Evolutionary conservation across 1,284 basidiomycete species (phyloP), one percentile per base, ranked within the genome.

Genomic region (Vanrija pseudolonga): DNA sequence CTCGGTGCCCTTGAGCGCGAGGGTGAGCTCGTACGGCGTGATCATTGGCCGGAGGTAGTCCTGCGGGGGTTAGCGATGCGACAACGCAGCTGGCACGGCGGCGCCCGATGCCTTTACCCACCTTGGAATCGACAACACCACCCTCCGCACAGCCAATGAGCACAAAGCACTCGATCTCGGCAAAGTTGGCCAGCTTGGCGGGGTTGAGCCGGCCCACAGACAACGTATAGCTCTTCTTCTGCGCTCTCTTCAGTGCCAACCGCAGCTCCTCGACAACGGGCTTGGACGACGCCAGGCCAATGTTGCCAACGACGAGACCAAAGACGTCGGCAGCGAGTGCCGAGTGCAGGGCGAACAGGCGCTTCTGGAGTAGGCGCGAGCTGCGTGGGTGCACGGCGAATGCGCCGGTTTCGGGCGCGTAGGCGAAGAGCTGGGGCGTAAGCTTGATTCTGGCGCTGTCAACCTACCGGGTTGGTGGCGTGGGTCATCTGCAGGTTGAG

Each of bases 171-270:
- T 98, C 95, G 48, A 99, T 87, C 73, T 98, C 94, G 66, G 90
- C 83, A 72, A 98, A 98, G 72, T 98, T 98, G 12, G 88, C 95
- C 32, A 99, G 80, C 69, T 98, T 98, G 17, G 93, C 85, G 0
- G 95, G 95, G 65, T 92, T 97, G 53, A 97, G 82, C 74, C 97
- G 93, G 28, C 96, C 96, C 0, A 98, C 95, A 47, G 86, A 90
- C 64, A 98, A 85, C 0, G 95, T 97, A 74, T 98, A 99, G 59
- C 84, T 86, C 71, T 96, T 97, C 77, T 91, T 92, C 57, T 83
- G 83, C 0, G 84, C 80, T 39, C 79, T 79, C 1, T 80, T 74
- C 45, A 97, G 81, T 15, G 86, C 77, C 12, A 77, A 69, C 3
- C 93, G 86, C 9, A 96, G 80, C 66, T 89, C 84, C 0, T 82